Base-by-base conservation (phyloP, 1,284 basidiomycete genomes). In the Chalciporus sp. region DNA sequence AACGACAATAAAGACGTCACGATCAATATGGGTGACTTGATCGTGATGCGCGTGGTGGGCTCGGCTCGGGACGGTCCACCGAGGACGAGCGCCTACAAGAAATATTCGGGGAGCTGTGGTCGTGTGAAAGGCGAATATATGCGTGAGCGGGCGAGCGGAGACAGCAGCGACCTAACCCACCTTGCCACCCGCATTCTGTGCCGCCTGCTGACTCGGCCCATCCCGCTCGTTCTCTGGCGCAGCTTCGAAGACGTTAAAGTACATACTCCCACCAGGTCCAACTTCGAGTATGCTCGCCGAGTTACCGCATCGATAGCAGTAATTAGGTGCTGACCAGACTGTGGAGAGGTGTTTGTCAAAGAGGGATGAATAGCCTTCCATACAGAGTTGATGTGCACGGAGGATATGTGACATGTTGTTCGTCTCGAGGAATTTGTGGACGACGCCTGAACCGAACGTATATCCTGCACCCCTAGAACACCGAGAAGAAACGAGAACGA, bases 311-410 rank as follows among this genome's bases (percentile, higher is more conserved):
- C 96, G 89, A 72, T 94, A 95, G 70, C 97, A 99, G 70, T 99
- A 99, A 71, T 99, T 99, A 17, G 96, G 96, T 42, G 95, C 97
- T 35, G 90, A 94, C 97, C 97, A 99, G 3, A 99, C 97, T 0
- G 97, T 99, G 26, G 93, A 95, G 44, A 99, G 83, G 63, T 93
- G 89, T 63, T 95, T 91, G 71, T 96, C 94, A 73, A 98, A 99
- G 33, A 98, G 79, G 4, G 95, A 94, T 23, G 90, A 86, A 73
- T 94, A 99, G 2, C 97, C 97, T 74, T 99, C 97, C 97, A 99
- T 98, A 74, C 97, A 99, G 6, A 99, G 84, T 69, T 99, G 97
- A 72, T 99, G 97, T 16, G 97, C 97, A 27, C 97, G 90, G 14
- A 99, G 83, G 62, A 99, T 98, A 69, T 99, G 96, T 37, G 90